Evolutionary conservation across 768 basidiomycete species (phyloP).

Genomic region (Lentinula guzmanii): DNA sequence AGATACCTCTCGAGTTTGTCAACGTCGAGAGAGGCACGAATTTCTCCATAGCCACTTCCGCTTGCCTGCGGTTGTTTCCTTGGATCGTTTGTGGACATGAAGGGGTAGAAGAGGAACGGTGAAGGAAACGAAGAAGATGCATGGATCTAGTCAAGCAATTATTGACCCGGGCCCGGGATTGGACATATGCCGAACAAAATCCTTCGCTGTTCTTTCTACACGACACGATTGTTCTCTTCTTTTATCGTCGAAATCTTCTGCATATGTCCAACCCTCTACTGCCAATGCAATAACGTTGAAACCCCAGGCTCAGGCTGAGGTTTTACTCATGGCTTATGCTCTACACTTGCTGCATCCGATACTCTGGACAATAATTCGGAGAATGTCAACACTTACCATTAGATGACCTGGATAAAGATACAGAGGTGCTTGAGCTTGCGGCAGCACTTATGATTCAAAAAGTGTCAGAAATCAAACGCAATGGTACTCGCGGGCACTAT

Average conservation of each 20-base stretch:
- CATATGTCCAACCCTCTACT: no score
- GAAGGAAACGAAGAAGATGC: background rate
- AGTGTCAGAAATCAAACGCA: no score
- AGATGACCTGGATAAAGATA: no score
- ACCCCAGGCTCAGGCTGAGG: background rate
- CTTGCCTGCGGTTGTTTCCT: conserved; percentile 27
- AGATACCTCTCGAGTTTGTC: conserved; percentile 64
- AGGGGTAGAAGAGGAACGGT: background rate
- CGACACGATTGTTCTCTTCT: no score
- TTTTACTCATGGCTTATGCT: background rate
- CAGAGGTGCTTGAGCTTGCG: no score
- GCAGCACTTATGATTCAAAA: no score
- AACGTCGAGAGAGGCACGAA: conserved; percentile 67
- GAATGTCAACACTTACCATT: no score
- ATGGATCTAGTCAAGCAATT: background rate
- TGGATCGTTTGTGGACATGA: background rate
- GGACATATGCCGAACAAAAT: background rate
- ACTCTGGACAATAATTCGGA: no score
- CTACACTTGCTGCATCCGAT: no score
- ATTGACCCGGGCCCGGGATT: background rate
- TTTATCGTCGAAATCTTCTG: no score
- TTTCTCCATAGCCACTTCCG: conserved; percentile 71
- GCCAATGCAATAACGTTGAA: no score
- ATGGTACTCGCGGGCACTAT: no score
- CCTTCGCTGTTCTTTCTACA: background rate